Conservation (phyloP, 495 filamentous ascomycete genomes). For the Lasiosphaeria hispida region DNA sequence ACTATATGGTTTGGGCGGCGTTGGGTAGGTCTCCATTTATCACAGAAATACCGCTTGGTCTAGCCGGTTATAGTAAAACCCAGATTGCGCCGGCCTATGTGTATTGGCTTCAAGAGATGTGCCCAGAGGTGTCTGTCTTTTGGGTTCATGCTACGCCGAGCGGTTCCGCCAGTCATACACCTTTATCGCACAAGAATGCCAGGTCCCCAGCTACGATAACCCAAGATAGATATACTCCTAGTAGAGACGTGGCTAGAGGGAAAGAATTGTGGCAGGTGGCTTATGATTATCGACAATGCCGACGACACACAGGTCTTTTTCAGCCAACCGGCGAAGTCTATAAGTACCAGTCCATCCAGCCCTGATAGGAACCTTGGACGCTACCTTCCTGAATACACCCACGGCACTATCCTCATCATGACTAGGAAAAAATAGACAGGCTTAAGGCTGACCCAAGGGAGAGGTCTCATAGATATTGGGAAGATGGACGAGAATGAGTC, state of each 20-base stretch:
- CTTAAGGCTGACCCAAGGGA: constrained; percentile 20
- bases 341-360: not conserved
- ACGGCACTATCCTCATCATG: constrained; percentile 40
- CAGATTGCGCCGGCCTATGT: not conserved
- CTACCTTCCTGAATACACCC: constrained; percentile 36
- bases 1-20: too few species aligned
- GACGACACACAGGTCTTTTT: constrained; percentile 40
- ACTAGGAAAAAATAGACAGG: constrained; percentile 37
- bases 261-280: too few species aligned
- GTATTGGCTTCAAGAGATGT: too few species aligned
- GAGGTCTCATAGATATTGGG: constrained; percentile 21
- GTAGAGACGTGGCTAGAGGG: not conserved
- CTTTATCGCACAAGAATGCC: not conserved
- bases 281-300: too few species aligned
- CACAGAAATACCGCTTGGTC: too few species aligned
- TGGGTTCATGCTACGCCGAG: not conserved
- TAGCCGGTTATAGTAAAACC: too few species aligned
- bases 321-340: not conserved
- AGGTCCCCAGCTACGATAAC: too few species aligned
- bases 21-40: too few species aligned
- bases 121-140: too few species aligned
- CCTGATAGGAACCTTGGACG: constrained; percentile 16
- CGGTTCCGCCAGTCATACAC: not conserved
- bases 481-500: constrained; percentile 35
- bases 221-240: not conserved